These are phyloP conservation scores for Cytospora paraplurivora DNA, from an alignment of 2,329 filamentous ascomycete genomes.

Conservation along the genomic window DNA sequence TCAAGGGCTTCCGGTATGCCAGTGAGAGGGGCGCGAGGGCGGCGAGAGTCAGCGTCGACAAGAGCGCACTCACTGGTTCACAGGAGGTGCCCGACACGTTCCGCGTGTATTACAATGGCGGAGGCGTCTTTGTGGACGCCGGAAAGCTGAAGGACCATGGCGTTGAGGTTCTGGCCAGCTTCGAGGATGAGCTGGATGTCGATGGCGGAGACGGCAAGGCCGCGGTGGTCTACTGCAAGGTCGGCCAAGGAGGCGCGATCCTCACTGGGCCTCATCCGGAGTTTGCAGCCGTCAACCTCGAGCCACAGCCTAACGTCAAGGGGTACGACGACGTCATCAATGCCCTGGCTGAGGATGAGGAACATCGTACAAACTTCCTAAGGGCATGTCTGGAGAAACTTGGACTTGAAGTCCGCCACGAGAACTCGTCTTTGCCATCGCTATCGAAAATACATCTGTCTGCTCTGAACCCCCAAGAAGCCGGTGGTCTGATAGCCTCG, in stretches of 20 bases:
- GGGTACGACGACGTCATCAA: conserved; percentile 72
- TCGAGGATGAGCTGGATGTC: conserved; percentile 72
- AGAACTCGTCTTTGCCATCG: conserved; percentile 70
- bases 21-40: conserved; percentile 83
- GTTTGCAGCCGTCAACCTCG: conserved; percentile 82
- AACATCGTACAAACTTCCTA: conserved; percentile 71
- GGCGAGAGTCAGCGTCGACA: conserved; percentile 65
- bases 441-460: conserved; percentile 84
- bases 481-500: conserved; percentile 67
- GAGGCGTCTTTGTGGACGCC: conserved; percentile 87
- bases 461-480: conserved; percentile 63
- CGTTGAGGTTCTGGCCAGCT: conserved; percentile 81
- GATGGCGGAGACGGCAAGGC: conserved; percentile 73
- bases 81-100: conserved; percentile 63
- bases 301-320: conserved; percentile 65
- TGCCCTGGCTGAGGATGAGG: conserved; percentile 68
- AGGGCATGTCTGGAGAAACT: conserved; percentile 79
- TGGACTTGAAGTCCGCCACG: conserved; percentile 74
- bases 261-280: conserved; percentile 92
- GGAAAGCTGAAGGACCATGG: conserved; percentile 61
- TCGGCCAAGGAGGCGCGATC: conserved; percentile 78
- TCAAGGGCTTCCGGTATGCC: conserved; percentile 85
- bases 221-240: conserved; percentile 79
- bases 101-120: conserved; percentile 88
- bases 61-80: conserved; percentile 53